Percentiles rank a stretch among this genome's conserved stretches.
Conservation (phyloP, 306 rosid species). For the Dryas drummondii region DNA sequence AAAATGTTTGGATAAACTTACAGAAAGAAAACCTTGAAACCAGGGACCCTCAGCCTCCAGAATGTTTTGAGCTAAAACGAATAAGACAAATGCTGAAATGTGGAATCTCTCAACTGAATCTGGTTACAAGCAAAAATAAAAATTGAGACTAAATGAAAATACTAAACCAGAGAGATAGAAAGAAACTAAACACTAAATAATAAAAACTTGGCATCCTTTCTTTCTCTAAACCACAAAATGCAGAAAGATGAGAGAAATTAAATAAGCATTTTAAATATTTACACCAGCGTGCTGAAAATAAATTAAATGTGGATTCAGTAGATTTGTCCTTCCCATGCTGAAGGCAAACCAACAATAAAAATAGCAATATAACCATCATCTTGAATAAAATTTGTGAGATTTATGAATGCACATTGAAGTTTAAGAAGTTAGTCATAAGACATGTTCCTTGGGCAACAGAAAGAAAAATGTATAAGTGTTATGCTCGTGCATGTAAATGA, state of each 20-base stretch:
- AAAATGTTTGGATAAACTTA: constrained; percentile 44
- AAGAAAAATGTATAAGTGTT: no score
- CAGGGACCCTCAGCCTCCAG: constrained; percentile 99
- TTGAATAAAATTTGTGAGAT: background rate
- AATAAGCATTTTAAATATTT: background rate
- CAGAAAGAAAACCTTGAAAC: constrained; percentile 78
- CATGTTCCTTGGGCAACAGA: background rate
- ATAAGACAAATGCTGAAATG: constrained; percentile 82
- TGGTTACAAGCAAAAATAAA: constrained; percentile 41
- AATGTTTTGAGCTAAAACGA: constrained; percentile 96
- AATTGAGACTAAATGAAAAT: constrained; percentile 14
- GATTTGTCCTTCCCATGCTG: background rate
- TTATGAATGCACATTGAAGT: background rate
- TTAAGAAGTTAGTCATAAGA: background rate
- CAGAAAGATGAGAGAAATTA: background rate
- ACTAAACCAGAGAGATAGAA: background rate
- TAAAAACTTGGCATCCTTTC: constrained; percentile 5
- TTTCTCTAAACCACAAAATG: constrained; percentile 6
- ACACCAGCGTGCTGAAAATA: background rate
- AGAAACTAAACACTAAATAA: constrained; percentile 12
- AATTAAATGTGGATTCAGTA: background rate
- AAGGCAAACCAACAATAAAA: background rate
- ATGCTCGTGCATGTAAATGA: no score
- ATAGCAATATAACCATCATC: background rate
- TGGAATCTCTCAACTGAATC: constrained; percentile 99